phyloP scores from a whole-genome alignment of 768 basidiomycete genomes.

The Coprinopsis strossmayeri region DNA sequence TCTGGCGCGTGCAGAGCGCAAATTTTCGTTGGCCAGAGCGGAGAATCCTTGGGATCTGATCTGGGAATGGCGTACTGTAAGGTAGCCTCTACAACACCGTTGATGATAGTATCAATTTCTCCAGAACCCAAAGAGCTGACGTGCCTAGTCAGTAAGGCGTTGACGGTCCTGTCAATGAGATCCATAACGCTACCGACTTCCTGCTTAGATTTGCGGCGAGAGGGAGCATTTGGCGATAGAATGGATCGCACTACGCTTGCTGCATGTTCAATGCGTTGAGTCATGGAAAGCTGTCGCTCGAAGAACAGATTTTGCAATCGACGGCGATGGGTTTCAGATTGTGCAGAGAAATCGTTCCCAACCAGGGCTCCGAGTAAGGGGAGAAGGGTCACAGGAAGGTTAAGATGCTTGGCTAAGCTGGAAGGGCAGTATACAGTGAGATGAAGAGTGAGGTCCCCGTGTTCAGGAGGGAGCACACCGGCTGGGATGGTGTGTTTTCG shows the following conservation, averaged over 20 bases:
- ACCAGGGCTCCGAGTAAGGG: constrained; percentile 74
- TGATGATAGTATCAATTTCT: constrained; percentile 61
- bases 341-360: constrained; percentile 73
- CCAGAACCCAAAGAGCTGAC: constrained; percentile 42
- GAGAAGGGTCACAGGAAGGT: constrained; percentile 63
- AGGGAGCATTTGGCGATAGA: constrained; percentile 37
- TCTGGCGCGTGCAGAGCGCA: constrained; percentile 60
- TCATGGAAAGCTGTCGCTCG: constrained; percentile 45
- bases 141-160: constrained; percentile 43
- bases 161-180: constrained; percentile 65
- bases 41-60: constrained; percentile 32
- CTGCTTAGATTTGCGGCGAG: constrained; percentile 44
- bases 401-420: constrained; percentile 55
- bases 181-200: constrained; percentile 68
- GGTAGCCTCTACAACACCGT: constrained; percentile 66
- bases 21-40: constrained; percentile 46
- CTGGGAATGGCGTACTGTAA: constrained; percentile 73
- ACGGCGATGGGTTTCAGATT: constrained; percentile 38
- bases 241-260: constrained; percentile 52
- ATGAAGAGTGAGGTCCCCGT: constrained; percentile 41
- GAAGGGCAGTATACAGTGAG: constrained; percentile 57
- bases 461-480: constrained; percentile 46
- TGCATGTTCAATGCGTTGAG: constrained; percentile 62
- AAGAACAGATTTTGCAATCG: constrained; percentile 63
- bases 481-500: constrained; percentile 30